Conservation (phyloP, 2,329 filamentous ascomycete species). For the Sarocladiaceae sp. region DNA sequence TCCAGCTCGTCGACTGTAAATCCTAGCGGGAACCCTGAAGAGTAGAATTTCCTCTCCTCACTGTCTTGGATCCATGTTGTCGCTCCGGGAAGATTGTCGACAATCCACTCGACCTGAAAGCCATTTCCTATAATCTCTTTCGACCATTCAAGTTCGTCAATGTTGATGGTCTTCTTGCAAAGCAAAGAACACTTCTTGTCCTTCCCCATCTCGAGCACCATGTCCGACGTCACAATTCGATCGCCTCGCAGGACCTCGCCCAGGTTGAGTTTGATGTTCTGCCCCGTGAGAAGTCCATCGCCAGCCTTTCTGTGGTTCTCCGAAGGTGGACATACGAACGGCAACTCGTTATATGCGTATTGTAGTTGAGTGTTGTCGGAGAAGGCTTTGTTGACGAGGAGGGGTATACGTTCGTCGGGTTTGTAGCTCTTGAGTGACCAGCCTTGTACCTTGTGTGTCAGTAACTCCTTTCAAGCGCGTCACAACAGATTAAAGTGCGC, state of each 20-base stretch:
- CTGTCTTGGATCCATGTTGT: slow-evolving; percentile 86
- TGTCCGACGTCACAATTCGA: slow-evolving; percentile 79
- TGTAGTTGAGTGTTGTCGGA: slow-evolving; percentile 87
- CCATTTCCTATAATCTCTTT: slow-evolving; percentile 70
- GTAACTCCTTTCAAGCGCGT: background rate
- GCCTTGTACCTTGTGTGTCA: slow-evolving; percentile 38
- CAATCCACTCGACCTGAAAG: slow-evolving; percentile 90
- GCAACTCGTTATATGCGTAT: slow-evolving; percentile 85
- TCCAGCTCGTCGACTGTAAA: slow-evolving; percentile 59
- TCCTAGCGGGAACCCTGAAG: slow-evolving; percentile 84
- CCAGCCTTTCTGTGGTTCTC: slow-evolving; percentile 62
- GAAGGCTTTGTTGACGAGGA: slow-evolving; percentile 91
- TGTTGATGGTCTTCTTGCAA: slow-evolving; percentile 64
- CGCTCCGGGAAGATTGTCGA: slow-evolving; percentile 84
- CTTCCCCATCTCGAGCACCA: slow-evolving; percentile 72
- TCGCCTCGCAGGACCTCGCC: slow-evolving; percentile 86
- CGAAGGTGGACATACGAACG: slow-evolving; percentile 74
- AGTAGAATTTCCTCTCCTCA: slow-evolving; percentile 82
- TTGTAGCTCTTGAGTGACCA: slow-evolving; percentile 80
- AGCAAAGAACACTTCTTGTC: slow-evolving; percentile 70
- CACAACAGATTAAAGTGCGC: background rate
- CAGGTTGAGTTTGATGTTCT: slow-evolving; percentile 76
- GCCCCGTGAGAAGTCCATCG: slow-evolving; percentile 67
- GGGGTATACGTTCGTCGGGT: slow-evolving; percentile 70
- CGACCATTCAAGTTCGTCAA: slow-evolving; percentile 61